Conservation (phyloP, 441 rosid species). For the Populus trichocarpa region DNA sequence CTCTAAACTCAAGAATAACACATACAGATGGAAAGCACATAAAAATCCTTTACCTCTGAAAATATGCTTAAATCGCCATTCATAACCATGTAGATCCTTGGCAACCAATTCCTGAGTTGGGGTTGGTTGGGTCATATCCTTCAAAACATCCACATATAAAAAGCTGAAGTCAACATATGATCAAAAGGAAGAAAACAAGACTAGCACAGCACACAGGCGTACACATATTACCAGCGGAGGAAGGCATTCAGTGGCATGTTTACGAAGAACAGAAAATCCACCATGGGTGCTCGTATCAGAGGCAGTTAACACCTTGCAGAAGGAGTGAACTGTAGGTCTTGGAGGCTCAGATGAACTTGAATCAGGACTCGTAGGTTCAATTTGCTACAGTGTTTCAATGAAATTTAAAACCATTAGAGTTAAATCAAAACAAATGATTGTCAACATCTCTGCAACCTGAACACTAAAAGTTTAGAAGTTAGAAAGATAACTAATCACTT, state of each 20-base stretch:
- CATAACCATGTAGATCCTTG: constrained; percentile 81
- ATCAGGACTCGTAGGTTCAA: constrained; percentile 59
- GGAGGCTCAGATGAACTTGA: constrained; percentile 44
- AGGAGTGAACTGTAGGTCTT: constrained; percentile 55
- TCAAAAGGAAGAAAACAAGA: not conserved
- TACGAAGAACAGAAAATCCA: constrained; percentile 94
- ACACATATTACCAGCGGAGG: constrained; percentile 62
- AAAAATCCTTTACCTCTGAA: constrained; percentile 60
- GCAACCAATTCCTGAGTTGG: constrained; percentile 88
- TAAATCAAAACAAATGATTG: not conserved
- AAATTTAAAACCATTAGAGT: not conserved
- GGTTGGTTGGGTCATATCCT: constrained; percentile 85
- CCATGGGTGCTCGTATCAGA: constrained; percentile 99
- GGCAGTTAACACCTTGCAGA: constrained; percentile 84
- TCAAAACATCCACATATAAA: constrained; percentile 15
- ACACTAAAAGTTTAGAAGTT: not conserved
- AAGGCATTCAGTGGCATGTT: constrained; percentile 88
- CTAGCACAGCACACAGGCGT: not conserved
- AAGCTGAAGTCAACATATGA: constrained; percentile 7
- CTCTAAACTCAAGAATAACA: not conserved
- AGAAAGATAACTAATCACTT: not conserved
- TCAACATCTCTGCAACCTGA: not conserved
- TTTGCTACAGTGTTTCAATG: constrained; percentile 40
- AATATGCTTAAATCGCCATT: constrained; percentile 93
- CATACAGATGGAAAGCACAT: not conserved